These are phyloP conservation scores for Ambrosia trifida DNA, from an alignment of 129 eudicot species.

Conservation along the genomic window DNA sequence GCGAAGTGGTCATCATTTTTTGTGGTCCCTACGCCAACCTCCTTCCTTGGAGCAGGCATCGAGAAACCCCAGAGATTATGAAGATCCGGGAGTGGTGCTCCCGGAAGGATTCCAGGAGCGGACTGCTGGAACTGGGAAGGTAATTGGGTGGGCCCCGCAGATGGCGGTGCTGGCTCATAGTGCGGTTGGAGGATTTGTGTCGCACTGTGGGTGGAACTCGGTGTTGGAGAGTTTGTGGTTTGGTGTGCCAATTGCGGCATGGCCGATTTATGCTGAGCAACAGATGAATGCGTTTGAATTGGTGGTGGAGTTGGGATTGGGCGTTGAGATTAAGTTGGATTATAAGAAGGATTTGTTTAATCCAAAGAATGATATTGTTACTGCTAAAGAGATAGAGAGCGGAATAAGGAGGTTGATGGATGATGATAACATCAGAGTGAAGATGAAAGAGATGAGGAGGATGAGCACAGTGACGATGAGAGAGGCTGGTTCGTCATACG, in stretches of 20 bases:
- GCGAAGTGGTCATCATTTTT: constrained; percentile 26
- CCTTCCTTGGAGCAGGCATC: background rate
- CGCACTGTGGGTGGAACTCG: constrained; percentile 72
- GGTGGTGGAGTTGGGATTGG: constrained; percentile 51
- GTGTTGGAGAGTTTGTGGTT: constrained; percentile 49
- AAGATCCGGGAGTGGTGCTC: constrained; percentile 29
- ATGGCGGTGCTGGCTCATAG: constrained; percentile 48
- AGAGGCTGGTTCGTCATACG: constrained; percentile 50
- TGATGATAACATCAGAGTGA: background rate
- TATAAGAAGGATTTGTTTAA: constrained; percentile 34
- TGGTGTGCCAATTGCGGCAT: constrained; percentile 46
- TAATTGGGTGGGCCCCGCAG: constrained; percentile 65
- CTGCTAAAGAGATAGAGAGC: constrained; percentile 27
- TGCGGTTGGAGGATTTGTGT: constrained; percentile 52
- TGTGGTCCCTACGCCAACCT: constrained; percentile 45
- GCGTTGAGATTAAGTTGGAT: constrained; percentile 41
- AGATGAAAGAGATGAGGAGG: constrained; percentile 31
- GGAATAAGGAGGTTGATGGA: constrained; percentile 39
- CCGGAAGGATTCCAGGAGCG: constrained; percentile 50
- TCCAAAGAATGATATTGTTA: constrained; percentile 27
- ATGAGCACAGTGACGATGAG: constrained; percentile 31
- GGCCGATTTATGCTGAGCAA: constrained; percentile 48
- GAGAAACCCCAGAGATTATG: constrained; percentile 10
- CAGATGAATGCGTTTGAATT: constrained; percentile 44
- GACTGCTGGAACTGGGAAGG: constrained; percentile 38